Evolutionary conservation across 805 yeast genomes (phyloP).

Genomic region (Torulaspora microellipsoides): DNA sequence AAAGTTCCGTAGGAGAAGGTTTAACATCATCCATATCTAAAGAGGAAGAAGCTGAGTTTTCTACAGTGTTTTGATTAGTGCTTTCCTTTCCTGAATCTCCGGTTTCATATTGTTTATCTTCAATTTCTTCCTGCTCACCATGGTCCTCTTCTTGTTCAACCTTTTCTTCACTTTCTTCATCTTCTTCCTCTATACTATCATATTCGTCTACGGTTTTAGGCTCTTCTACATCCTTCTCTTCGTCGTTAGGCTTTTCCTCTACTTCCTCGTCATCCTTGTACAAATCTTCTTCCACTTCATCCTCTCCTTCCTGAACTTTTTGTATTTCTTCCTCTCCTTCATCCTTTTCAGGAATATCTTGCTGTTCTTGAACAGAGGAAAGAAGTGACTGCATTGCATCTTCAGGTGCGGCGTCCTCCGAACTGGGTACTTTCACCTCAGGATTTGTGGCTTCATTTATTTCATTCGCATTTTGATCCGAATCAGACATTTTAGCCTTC

Average conservation of each 20-base stretch:
- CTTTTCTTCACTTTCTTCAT: slow-evolving; percentile 3
- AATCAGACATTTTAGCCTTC: too few species aligned
- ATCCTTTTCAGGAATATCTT: slow-evolving; percentile 13
- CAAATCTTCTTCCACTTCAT: slow-evolving; percentile 1
- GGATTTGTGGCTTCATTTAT: too few species aligned
- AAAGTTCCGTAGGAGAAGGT: slow-evolving; percentile 6
- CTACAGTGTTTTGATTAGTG: not conserved
- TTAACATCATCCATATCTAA: slow-evolving; percentile 1
- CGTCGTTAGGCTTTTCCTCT: slow-evolving; percentile 2
- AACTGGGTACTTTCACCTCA: too few species aligned
- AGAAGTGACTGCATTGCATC: not conserved
- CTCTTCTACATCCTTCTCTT: slow-evolving; percentile 6
- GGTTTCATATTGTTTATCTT: slow-evolving; percentile 10
- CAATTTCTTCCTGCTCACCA: slow-evolving; percentile 11
- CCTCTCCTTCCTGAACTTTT: slow-evolving; percentile 5
- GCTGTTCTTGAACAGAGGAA: not conserved
- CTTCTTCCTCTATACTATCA: slow-evolving; percentile 7
- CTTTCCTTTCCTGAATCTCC: not conserved
- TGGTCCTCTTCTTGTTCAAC: slow-evolving; percentile 18
- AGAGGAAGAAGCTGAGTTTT: not conserved
- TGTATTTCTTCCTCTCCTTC: slow-evolving; percentile 7
- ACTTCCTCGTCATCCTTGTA: slow-evolving; percentile 5
- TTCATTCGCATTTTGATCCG: too few species aligned
- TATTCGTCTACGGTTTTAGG: slow-evolving; percentile 9
- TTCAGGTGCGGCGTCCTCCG: not conserved